These are phyloP conservation scores for Globisporangium nodosum DNA, from an alignment of 352 stramenopile genomes.

Conservation along the genomic window DNA sequence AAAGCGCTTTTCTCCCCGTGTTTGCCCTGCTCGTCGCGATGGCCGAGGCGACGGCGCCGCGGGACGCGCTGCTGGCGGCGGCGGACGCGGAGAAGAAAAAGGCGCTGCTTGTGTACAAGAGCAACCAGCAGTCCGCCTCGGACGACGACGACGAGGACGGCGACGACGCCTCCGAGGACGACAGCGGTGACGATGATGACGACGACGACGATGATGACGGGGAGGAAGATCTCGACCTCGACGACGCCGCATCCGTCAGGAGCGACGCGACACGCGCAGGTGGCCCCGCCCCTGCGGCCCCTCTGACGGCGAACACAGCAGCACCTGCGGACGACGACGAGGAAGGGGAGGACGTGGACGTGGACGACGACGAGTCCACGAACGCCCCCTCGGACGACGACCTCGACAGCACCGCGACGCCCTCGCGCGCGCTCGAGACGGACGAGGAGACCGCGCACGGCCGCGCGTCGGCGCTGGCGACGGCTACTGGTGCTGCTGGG, in stretches of 20 bases:
- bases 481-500: too few species aligned
- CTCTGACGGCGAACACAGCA: background rate
- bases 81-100: slow-evolving; percentile 54
- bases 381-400: slow-evolving; percentile 74
- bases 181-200: slow-evolving; percentile 32
- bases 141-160: slow-evolving; percentile 55
- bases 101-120: slow-evolving; percentile 74
- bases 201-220: slow-evolving; percentile 16
- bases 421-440: slow-evolving; percentile 29
- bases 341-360: slow-evolving; percentile 15
- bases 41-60: background rate
- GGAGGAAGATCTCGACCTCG: slow-evolving; percentile 16
- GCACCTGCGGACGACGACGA: slow-evolving; percentile 18
- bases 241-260: slow-evolving; percentile 6
- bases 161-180: slow-evolving; percentile 23
- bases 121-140: slow-evolving; percentile 51
- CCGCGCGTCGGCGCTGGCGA: too few species aligned
- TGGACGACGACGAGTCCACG: slow-evolving; percentile 57
- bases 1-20: too few species aligned
- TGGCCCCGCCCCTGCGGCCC: background rate
- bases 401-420: slow-evolving; percentile 58
- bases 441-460: slow-evolving; percentile 28
- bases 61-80: background rate
- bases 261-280: slow-evolving; percentile 3
- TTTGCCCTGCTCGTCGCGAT: background rate